phyloP scores from a whole-genome alignment of 495 filamentous ascomycete species.

The Hyaloscypha variabilis region DNA sequence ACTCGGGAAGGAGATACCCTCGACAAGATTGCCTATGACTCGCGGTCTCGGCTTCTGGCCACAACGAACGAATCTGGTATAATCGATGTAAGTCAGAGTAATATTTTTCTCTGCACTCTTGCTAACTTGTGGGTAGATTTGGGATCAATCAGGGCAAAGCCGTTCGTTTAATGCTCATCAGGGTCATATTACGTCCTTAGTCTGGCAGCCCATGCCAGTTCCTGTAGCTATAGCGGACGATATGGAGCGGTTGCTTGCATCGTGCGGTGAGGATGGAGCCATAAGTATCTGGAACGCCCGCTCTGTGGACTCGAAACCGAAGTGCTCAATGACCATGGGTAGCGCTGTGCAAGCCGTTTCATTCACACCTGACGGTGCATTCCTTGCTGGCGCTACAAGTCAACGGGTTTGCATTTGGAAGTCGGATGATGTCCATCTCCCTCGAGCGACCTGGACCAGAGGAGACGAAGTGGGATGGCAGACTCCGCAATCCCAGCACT shows the following conservation, averaged over 20 bases:
- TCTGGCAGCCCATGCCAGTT: conserved; percentile 53
- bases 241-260: conserved; percentile 53
- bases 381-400: conserved; percentile 68
- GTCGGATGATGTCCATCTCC: conserved; percentile 63
- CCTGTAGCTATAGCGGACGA: conserved; percentile 32
- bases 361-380: conserved; percentile 73
- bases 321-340: conserved; percentile 59
- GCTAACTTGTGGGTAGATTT: conserved; percentile 41
- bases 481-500: conserved; percentile 46
- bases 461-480: conserved; percentile 50
- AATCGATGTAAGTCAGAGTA: conserved; percentile 48
- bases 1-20: conserved; percentile 45
- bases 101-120: conserved; percentile 19
- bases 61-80: conserved; percentile 52
- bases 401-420: conserved; percentile 74
- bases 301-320: conserved; percentile 55
- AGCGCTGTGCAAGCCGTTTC: conserved; percentile 62
- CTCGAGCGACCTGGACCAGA: conserved; percentile 64
- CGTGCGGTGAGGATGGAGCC: conserved; percentile 61
- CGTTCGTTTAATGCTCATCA: conserved; percentile 51
- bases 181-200: conserved; percentile 48
- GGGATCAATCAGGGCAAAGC: conserved; percentile 47
- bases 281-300: conserved; percentile 71
- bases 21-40: conserved; percentile 51
- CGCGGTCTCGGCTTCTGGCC: conserved; percentile 45